These are phyloP conservation scores for Yarrowia keelungensis DNA, from an alignment of 805 yeast species.

Conservation along the genomic window DNA sequence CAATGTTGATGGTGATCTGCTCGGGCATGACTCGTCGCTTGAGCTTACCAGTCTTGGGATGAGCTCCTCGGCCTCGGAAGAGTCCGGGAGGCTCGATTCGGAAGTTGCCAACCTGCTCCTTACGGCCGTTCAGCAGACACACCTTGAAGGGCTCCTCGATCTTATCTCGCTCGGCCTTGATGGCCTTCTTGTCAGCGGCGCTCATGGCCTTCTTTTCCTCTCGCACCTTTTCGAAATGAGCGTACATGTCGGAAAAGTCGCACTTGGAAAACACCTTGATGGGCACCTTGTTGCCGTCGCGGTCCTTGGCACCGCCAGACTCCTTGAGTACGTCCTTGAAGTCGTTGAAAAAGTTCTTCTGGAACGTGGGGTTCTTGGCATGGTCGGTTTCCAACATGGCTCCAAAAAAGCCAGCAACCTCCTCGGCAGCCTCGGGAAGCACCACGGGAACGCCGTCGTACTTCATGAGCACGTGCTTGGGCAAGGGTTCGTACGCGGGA, in stretches of 20 bases:
- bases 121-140: slow-evolving; percentile 84
- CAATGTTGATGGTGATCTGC: slow-evolving; percentile 82
- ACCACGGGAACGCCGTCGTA: slow-evolving; percentile 79
- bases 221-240: slow-evolving; percentile 70
- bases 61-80: slow-evolving; percentile 96
- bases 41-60: slow-evolving; percentile 92
- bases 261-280: slow-evolving; percentile 68
- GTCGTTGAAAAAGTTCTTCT: slow-evolving; percentile 84
- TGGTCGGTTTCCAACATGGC: slow-evolving; percentile 90
- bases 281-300: slow-evolving; percentile 50
- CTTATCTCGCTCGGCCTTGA: slow-evolving; percentile 75
- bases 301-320: slow-evolving; percentile 63
- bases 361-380: slow-evolving; percentile 84
- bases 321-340: slow-evolving; percentile 73
- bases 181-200: slow-evolving; percentile 73
- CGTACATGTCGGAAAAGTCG: slow-evolving; percentile 78
- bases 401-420: slow-evolving; percentile 94
- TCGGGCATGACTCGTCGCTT: slow-evolving; percentile 89
- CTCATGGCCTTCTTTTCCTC: slow-evolving; percentile 75
- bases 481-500: slow-evolving; percentile 87
- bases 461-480: slow-evolving; percentile 72
- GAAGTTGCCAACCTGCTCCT: slow-evolving; percentile 92
- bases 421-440: slow-evolving; percentile 85
- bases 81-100: slow-evolving; percentile 96
- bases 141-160: slow-evolving; percentile 81